Conservation (phyloP, 2,329 filamentous ascomycete genomes). For the Leptographium flavum region DNA sequence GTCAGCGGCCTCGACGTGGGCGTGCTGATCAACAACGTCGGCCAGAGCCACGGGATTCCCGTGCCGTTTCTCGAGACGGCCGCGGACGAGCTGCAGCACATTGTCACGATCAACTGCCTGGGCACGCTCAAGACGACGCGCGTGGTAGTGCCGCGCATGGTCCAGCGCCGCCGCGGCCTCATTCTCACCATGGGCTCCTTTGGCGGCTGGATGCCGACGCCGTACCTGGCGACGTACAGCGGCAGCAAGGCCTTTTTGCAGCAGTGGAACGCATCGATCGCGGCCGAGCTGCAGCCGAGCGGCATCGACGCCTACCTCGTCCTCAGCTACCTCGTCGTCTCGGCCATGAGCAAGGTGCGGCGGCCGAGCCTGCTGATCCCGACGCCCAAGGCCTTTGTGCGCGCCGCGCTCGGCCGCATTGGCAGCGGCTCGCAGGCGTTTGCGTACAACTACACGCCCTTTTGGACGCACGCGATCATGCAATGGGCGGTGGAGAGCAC, state of each 20-base stretch:
- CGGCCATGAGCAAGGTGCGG: slow-evolving; percentile 93
- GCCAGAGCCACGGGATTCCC: slow-evolving; percentile 84
- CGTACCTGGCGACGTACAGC: slow-evolving; percentile 87
- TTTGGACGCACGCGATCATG: slow-evolving; percentile 83
- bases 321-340: slow-evolving; percentile 84
- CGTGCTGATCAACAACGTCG: slow-evolving; percentile 93
- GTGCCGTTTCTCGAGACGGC: slow-evolving; percentile 74
- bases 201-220: slow-evolving; percentile 81
- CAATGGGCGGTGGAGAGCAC: slow-evolving; percentile 62
- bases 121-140: slow-evolving; percentile 83
- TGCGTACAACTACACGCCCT: slow-evolving; percentile 77
- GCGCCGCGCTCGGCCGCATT: slow-evolving; percentile 63
- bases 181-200: slow-evolving; percentile 97
- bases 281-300: slow-evolving; percentile 64
- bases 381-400: slow-evolving; percentile 69
- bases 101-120: slow-evolving; percentile 89
- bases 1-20: slow-evolving; percentile 65
- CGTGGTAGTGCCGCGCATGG: slow-evolving; percentile 71
- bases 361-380: slow-evolving; percentile 66
- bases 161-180: slow-evolving; percentile 68
- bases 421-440: slow-evolving; percentile 71
- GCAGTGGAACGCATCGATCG: slow-evolving; percentile 82
- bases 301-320: slow-evolving; percentile 85
- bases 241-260: slow-evolving; percentile 97
- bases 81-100: slow-evolving; percentile 68